A percentile compares a stretch with the other conserved stretches of the same genome.
Evolutionary conservation across 1,139 yeast genomes (phyloP).

Genomic region (Diutina mesorugosa): DNA sequence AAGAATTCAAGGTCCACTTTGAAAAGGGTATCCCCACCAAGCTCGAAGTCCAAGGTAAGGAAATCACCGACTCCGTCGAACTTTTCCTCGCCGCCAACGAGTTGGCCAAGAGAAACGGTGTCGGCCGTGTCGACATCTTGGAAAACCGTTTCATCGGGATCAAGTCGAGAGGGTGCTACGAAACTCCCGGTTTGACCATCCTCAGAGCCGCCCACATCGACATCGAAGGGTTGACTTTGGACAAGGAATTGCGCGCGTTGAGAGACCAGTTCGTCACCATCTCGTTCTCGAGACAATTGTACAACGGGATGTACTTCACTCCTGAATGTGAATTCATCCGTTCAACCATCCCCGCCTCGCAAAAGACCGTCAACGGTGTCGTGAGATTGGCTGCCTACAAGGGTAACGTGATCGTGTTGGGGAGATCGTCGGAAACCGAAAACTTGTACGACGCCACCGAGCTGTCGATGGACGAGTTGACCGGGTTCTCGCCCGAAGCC

Average conservation of each 20-base stretch:
- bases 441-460: slow-evolving; percentile 95
- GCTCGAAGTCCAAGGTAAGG: slow-evolving; percentile 48
- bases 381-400: slow-evolving; percentile 92
- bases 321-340: slow-evolving; percentile 97
- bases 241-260: slow-evolving; percentile 93
- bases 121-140: slow-evolving; percentile 97
- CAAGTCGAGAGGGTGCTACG: slow-evolving; percentile 98
- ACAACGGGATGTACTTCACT: slow-evolving; percentile 95
- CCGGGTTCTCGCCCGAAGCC: slow-evolving; percentile 95
- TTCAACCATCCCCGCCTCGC: slow-evolving; percentile 88
- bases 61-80: slow-evolving; percentile 77
- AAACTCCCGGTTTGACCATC: slow-evolving; percentile 94
- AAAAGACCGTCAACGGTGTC: slow-evolving; percentile 87
- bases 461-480: slow-evolving; percentile 97
- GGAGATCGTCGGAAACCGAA: slow-evolving; percentile 92
- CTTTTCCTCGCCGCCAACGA: slow-evolving; percentile 86
- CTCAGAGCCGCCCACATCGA: slow-evolving; percentile 92
- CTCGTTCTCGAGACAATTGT: slow-evolving; percentile 76
- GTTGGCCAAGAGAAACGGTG: slow-evolving; percentile 97
- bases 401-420: slow-evolving; percentile 73
- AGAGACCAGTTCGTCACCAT: slow-evolving; percentile 96
- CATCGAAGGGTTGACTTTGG: slow-evolving; percentile 91
- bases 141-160: slow-evolving; percentile 98
- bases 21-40: slow-evolving; percentile 82
- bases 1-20: slow-evolving; percentile 72